Conservation (phyloP, 2,329 filamentous ascomycete species). For the Cercospora janseana region DNA sequence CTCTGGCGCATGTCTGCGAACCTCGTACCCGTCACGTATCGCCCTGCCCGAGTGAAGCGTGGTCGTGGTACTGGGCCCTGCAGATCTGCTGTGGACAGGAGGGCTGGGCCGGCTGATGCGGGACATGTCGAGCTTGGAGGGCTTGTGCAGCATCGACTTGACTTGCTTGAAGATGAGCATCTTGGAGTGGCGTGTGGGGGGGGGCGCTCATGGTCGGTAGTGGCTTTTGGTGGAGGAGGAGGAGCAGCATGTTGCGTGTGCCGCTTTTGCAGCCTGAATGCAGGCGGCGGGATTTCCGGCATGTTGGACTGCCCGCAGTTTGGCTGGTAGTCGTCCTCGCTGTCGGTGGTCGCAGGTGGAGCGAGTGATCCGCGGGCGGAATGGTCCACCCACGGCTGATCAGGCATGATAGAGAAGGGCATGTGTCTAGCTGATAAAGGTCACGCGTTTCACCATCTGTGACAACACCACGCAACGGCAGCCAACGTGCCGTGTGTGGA, state of each 20-base stretch:
- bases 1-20: conserved; percentile 11
- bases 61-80: background rate
- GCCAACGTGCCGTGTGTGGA: too few species aligned
- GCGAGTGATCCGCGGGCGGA: conserved; percentile 33
- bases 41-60: conserved; percentile 14
- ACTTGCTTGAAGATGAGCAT: conserved; percentile 39
- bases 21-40: conserved; percentile 14
- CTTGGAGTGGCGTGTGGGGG: conserved; percentile 28
- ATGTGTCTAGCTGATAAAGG: conserved; percentile 16
- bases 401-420: conserved; percentile 40
- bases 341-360: conserved; percentile 37
- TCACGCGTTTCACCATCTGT: conserved; percentile 2
- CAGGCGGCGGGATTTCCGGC: conserved; percentile 27
- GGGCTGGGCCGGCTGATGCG: conserved; percentile 26
- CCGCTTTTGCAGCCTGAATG: conserved; percentile 21
- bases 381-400: conserved; percentile 30
- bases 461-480: too few species aligned
- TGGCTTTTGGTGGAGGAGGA: conserved; percentile 11
- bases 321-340: conserved; percentile 36
- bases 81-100: conserved; percentile 15
- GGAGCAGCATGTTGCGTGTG: conserved; percentile 25
- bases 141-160: conserved; percentile 36
- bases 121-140: conserved; percentile 23
- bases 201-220: conserved; percentile 30
- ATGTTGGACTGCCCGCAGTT: conserved; percentile 23